phyloP scores from a whole-genome alignment of 2,329 filamentous ascomycete genomes.

The Hypoxylon sp. region DNA sequence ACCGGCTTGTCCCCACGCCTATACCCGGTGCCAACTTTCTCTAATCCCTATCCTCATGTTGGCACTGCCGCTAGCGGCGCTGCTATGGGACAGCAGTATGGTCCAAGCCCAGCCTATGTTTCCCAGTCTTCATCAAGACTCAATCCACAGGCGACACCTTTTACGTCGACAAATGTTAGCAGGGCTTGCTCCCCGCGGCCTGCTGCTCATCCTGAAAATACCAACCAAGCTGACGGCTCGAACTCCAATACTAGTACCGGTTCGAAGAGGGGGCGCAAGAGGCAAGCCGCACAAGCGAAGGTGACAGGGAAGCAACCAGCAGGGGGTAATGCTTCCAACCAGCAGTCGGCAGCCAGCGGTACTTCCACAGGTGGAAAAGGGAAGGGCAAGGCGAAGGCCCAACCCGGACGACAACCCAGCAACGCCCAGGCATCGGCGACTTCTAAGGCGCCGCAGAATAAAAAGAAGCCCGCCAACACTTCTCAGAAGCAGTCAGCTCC shows the following conservation, averaged over 20 bases:
- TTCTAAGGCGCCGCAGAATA: background rate
- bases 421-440: background rate
- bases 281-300: background rate
- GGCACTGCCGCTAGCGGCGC: background rate
- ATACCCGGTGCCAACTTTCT: background rate
- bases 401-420: background rate
- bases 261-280: background rate
- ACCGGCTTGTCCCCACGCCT: background rate
- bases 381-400: background rate
- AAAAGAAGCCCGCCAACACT: background rate
- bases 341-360: background rate
- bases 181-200: background rate
- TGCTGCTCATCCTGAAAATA: background rate
- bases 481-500: background rate
- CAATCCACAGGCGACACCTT: background rate
- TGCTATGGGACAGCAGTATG: background rate
- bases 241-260: background rate
- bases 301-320: background rate
- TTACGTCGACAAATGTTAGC: background rate
- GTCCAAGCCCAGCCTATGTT: background rate
- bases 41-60: background rate
- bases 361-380: background rate
- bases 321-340: background rate
- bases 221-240: background rate
- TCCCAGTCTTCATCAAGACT: background rate